These are phyloP conservation scores for Podila verticillata DNA, from an alignment of 192 early-diverging fungal species.

Conservation along the genomic window DNA sequence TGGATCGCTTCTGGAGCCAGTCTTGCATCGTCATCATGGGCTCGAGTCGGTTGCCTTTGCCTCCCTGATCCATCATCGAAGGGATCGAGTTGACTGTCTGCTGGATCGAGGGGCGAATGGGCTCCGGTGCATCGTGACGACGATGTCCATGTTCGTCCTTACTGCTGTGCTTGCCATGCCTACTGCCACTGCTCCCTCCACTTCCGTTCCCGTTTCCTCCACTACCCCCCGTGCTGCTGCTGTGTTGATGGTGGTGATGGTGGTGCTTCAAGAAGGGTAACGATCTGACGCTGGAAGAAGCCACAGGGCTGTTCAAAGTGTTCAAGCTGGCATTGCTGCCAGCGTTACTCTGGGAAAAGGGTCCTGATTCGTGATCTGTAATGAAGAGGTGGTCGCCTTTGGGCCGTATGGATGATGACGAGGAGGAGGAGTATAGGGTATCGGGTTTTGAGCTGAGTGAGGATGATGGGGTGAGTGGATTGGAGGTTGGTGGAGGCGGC, in stretches of 20 bases:
- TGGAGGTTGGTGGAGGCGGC: neutral
- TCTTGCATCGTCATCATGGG: slow-evolving; percentile 32
- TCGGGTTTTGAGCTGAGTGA: neutral
- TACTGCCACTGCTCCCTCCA: neutral
- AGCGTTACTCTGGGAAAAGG: neutral
- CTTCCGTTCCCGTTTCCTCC: neutral
- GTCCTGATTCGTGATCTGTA: neutral
- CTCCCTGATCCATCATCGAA: neutral
- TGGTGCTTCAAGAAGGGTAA: neutral
- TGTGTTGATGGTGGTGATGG: neutral
- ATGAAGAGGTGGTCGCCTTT: neutral
- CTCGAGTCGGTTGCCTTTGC: neutral
- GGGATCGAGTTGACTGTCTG: slow-evolving; percentile 27
- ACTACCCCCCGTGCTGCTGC: neutral
- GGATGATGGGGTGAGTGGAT: too few species aligned
- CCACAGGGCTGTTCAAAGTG: neutral
- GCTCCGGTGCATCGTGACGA: neutral
- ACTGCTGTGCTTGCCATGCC: neutral
- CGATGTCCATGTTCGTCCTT: slow-evolving; percentile 2
- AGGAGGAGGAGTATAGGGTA: slow-evolving; percentile 1
- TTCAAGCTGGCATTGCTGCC: neutral
- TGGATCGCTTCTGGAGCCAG: slow-evolving; percentile 46
- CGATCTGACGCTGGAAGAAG: neutral
- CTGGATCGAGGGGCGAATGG: slow-evolving; percentile 22
- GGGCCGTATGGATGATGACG: neutral